Evolutionary conservation across 2,329 filamentous ascomycete species (phyloP), one percentile per base, ranked within the genome.

Genomic region (Fusarium tuaranense): DNA sequence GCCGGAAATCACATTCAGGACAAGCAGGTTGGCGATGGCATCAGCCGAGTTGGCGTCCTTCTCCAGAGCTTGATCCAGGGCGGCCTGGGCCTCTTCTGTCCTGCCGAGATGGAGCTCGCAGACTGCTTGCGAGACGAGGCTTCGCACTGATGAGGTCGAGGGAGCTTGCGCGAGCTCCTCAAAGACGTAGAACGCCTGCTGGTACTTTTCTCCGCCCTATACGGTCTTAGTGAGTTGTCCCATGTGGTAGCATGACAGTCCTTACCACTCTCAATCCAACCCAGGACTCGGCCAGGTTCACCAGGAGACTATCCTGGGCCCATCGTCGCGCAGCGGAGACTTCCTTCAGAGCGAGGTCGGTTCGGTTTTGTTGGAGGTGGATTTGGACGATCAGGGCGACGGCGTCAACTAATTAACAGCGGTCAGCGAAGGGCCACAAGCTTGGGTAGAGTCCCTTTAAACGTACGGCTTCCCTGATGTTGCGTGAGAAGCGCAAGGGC

Each of bases 281-380:
- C 97, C 96, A 99, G 9, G 94, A 94, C 85, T 99, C 97, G 9
- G 95, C 95, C 75, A 99, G 85, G 84, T 99, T 98, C 75, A 98
- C 94, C 60, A 98, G 87, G 44, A 98, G 86, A 77, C 93, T 97
- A 82, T 98, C 97, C 84, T 99, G 96, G 9, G 96, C 97, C 94
- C 96, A 98, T 84, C 94, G 91, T 82, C 95, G 91, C 39, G 97
- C 97, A 39, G 93, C 91, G 62, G 92, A 87, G 41, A 97, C 95
- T 85, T 98, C 96, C 84, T 98, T 98, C 14, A 95, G 79, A 2
- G 97, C 97, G 59, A 98, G 90, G 82, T 98, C 96, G 79, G 93
- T 93, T 77, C 96, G 91, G 87, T 98, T 98, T 82, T 98, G 95
- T 78, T 94, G 90, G 12, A 98, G 91, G 81, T 98, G 93, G 77